Conservation (phyloP, 148 eudicot genomes). For the Dysphania ambrosioides region DNA sequence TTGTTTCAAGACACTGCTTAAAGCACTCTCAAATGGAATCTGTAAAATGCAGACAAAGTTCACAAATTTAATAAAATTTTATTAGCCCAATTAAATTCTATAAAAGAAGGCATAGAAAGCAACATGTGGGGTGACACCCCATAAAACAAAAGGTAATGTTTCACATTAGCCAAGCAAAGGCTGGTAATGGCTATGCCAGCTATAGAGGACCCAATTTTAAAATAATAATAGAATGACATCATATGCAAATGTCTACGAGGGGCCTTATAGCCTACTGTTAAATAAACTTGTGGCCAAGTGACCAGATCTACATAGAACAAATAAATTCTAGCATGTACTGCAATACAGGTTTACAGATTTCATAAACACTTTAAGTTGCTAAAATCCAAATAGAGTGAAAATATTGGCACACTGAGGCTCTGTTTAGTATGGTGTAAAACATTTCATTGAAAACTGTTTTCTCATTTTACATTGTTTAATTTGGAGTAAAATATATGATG, state of each 20-base stretch:
- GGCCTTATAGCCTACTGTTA: not conserved
- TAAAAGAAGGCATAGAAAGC: not conserved
- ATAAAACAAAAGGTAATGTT: not conserved
- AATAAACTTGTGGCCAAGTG: not conserved
- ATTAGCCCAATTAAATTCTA: not conserved
- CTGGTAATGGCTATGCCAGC: not conserved
- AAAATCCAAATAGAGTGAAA: no score
- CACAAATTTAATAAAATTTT: not conserved
- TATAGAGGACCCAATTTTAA: not conserved
- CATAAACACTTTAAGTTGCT: no score
- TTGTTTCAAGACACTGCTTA: conserved; percentile 61
- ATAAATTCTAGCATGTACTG: not conserved
- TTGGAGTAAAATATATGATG: no score
- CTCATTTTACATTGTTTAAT: no score
- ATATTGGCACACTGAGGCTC: no score
- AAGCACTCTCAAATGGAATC: conserved; percentile 84
- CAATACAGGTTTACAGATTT: not conserved
- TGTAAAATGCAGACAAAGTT: conserved; percentile 30
- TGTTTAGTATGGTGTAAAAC: no score
- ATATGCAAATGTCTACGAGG: not conserved
- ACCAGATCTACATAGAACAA: not conserved
- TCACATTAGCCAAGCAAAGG: not conserved
- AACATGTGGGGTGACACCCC: not conserved
- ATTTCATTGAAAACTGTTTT: no score
- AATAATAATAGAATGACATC: not conserved